phyloP scores from a whole-genome alignment of 768 basidiomycete genomes.

The Kondoa subrosea region DNA sequence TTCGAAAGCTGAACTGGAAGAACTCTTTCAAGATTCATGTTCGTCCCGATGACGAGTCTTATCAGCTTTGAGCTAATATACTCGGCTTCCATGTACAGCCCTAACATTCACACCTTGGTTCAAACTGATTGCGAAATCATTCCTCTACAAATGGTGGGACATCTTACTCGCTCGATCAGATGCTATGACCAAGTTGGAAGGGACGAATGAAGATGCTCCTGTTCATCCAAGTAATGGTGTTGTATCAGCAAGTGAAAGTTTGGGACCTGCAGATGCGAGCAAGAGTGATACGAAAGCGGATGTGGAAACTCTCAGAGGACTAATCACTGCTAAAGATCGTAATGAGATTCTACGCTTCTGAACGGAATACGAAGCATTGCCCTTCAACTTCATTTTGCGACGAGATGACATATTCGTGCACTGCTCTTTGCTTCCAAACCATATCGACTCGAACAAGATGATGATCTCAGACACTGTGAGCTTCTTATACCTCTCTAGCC shows the following conservation, averaged over 20 bases:
- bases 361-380: not conserved
- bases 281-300: conserved; percentile 13
- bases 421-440: too few relatives aligned
- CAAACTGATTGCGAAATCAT: conserved; percentile 90
- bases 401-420: too few relatives aligned
- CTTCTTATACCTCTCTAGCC: not conserved
- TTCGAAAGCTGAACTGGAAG: conserved; percentile 68
- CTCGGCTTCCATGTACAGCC: not conserved
- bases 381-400: too few relatives aligned
- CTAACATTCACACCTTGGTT: conserved; percentile 92
- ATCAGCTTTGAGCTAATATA: not conserved
- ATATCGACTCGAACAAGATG: not conserved
- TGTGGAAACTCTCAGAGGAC: conserved; percentile 10
- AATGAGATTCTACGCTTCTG: conserved; percentile 17
- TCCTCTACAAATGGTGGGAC: conserved; percentile 98
- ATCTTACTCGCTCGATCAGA: conserved; percentile 47
- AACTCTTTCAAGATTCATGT: conserved; percentile 74
- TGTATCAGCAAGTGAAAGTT: too few relatives aligned
- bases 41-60: conserved; percentile 25
- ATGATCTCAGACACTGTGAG: conserved; percentile 1
- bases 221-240: not conserved
- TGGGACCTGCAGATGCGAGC: not conserved
- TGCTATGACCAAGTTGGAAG: conserved; percentile 27
- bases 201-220: conserved; percentile 15
- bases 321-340: conserved; percentile 16